Base-by-base conservation (phyloP, 352 stramenopile genomes). In the Phytopythium ostracodes region DNA sequence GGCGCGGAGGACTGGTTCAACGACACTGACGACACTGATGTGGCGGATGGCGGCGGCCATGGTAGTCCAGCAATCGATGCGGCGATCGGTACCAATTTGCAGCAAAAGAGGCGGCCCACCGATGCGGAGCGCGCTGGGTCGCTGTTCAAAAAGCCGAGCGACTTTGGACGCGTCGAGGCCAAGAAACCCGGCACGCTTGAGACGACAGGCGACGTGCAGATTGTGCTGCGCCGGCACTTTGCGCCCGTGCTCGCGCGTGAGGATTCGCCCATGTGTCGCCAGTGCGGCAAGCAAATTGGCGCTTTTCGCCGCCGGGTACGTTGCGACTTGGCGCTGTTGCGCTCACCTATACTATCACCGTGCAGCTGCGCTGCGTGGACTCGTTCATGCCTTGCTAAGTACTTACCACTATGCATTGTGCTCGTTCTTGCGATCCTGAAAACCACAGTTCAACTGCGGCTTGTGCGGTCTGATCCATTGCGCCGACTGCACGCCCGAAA, bases 391-490 rank as follows among this genome's bases (percentile, higher is more conserved):
- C n/a, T n/a, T 22, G 17, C 53, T 58, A 22, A 49, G 35, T 12
- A 6, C 6, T 42, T 12, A 6, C 6, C 31, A 5, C 3, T 57
- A 29, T 10, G 42, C 9, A 40, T 22, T 50, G 36, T 55, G 35
- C 36, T 15, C 8, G 56, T 40, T 24, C 38, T 29, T 55, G 14
- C 50, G 25, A 46, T 38, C 33, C 33, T 11, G 6, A 52, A n/a
- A n/a, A 35, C 22, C 1, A 22, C 47, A 88, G 79, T 78, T 93
- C 57, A 80, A 94, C 60, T 96, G 87, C 43, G 75, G 77, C 14
- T 66, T 96, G 12, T 96, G 87, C 54, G 87, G 87, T 4, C 75
- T 81, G 18, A 66, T 92, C 15, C 91, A 84, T 49, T 96, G 87
- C 54, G 75, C 65, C 1, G 84, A 96, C 18, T 96, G 87, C 60